Evolutionary conservation across 139 green algal species (phyloP).

Genomic region (Picochlorum sp.): DNA sequence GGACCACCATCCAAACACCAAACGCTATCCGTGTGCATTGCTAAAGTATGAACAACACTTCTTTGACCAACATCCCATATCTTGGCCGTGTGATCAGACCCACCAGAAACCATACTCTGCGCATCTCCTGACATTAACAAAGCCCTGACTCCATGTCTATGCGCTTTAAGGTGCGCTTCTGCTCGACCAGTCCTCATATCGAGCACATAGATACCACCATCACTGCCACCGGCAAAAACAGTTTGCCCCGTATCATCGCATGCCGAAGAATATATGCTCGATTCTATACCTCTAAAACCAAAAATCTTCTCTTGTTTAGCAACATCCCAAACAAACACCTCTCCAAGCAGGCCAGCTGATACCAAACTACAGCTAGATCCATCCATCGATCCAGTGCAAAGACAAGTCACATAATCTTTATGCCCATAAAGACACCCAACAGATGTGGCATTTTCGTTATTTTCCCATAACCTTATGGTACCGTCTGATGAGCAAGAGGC

Average conservation of each 20-base stretch:
- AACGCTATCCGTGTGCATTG: slow-evolving; percentile 76
- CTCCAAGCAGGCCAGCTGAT: slow-evolving; percentile 24
- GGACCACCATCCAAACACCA: slow-evolving; percentile 60
- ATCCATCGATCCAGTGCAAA: slow-evolving; percentile 7
- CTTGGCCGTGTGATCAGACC: slow-evolving; percentile 70
- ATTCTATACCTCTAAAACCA: neutral
- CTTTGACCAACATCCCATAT: slow-evolving; percentile 86
- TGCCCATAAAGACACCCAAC: slow-evolving; percentile 12
- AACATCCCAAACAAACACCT: slow-evolving; percentile 36
- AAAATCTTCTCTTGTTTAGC: neutral
- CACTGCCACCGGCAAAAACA: slow-evolving; percentile 59
- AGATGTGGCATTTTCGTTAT: neutral
- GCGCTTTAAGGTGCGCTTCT: slow-evolving; percentile 63
- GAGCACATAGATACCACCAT: slow-evolving; percentile 49
- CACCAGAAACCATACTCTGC: slow-evolving; percentile 57
- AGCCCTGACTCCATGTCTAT: slow-evolving; percentile 62
- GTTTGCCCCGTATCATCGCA: slow-evolving; percentile 45
- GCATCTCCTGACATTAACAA: slow-evolving; percentile 48
- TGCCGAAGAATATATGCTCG: slow-evolving; percentile 65
- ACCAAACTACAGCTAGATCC: slow-evolving; percentile 4
- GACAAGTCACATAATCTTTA: slow-evolving; percentile 27
- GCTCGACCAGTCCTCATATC: slow-evolving; percentile 51
- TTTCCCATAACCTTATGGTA: slow-evolving; percentile 24
- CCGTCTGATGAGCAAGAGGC: slow-evolving; percentile 23
- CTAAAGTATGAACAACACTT: slow-evolving; percentile 56